Percentiles rank a stretch among this genome's conserved stretches.
phyloP scores from a whole-genome alignment of 2,329 filamentous ascomycete genomes.

The Colletotrichum paranaense region DNA sequence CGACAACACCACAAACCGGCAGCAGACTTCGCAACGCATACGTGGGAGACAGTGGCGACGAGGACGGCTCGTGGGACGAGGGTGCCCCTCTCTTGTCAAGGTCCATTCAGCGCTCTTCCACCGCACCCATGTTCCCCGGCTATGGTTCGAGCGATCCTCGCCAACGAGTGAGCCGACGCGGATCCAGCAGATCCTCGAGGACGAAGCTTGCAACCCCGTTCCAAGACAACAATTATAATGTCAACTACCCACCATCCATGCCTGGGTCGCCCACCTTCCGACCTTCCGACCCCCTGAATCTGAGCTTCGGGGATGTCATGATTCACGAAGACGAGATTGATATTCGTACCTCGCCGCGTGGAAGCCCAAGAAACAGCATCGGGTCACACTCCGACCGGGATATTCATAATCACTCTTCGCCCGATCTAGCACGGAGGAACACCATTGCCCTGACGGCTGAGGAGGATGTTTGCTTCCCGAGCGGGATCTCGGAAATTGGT shows the following conservation, averaged over 20 bases:
- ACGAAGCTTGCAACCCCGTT: conserved; percentile 51
- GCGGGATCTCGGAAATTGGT: conserved; percentile 81
- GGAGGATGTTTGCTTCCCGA: conserved; percentile 93
- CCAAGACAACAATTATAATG: conserved; percentile 63
- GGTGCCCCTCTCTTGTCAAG: conserved; percentile 64
- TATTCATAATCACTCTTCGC: conserved; percentile 35
- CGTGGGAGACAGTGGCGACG: conserved; percentile 56
- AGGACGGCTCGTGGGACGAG: conserved; percentile 58
- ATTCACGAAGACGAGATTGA: conserved; percentile 71
- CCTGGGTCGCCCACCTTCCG: conserved; percentile 70
- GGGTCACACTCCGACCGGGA: conserved; percentile 44
- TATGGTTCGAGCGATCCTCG: conserved; percentile 38
- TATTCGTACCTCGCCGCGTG: conserved; percentile 44
- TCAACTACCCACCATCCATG: conserved; percentile 77
- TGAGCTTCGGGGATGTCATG: conserved; percentile 77
- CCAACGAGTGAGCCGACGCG: conserved; percentile 51
- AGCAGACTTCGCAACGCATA: conserved; percentile 42
- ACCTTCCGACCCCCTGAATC: conserved; percentile 58
- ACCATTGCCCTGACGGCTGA: conserved; percentile 75
- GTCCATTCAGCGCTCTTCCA: conserved; percentile 48
- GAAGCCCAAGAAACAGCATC: conserved; percentile 43
- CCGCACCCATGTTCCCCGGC: conserved; percentile 31
- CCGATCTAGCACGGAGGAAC: conserved; percentile 54
- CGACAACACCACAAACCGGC: conserved; percentile 32
- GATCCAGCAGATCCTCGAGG: conserved; percentile 64